Conservation (phyloP, 768 basidiomycete genomes). For the Leccinum imitatum region DNA sequence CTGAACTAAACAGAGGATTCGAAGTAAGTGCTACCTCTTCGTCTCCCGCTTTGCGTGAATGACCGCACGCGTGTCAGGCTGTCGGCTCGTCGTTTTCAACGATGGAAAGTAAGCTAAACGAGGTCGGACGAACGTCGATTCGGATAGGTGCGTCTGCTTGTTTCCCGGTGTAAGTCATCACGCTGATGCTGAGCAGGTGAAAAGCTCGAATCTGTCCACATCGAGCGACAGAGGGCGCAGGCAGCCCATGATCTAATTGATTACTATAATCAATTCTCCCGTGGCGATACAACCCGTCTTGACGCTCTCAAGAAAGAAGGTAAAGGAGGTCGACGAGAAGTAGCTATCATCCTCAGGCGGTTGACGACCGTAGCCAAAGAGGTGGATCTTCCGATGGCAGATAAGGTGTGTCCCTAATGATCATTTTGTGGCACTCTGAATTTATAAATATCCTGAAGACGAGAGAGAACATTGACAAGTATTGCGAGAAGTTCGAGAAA, state of each 20-base stretch:
- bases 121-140: constrained; percentile 92
- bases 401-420: constrained; percentile 52
- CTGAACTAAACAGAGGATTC: constrained; percentile 90
- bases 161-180: background rate
- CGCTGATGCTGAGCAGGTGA: constrained; percentile 57
- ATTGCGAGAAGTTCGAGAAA: constrained; percentile 98
- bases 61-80: constrained; percentile 46
- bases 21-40: constrained; percentile 56
- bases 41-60: background rate
- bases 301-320: constrained; percentile 86
- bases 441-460: constrained; percentile 49
- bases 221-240: constrained; percentile 88
- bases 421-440: background rate
- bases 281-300: constrained; percentile 70
- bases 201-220: constrained; percentile 92
- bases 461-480: constrained; percentile 89
- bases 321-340: constrained; percentile 81
- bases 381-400: constrained; percentile 82
- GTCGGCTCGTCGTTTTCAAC: constrained; percentile 85
- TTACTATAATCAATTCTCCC: constrained; percentile 90
- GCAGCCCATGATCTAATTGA: constrained; percentile 93
- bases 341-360: constrained; percentile 83
- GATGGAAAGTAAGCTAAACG: constrained; percentile 89
- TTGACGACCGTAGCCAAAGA: constrained; percentile 89
- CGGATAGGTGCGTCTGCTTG: constrained; percentile 65